These are phyloP conservation scores for Closterium sp. DNA, from an alignment of 139 green algal species.

Conservation along the genomic window DNA sequence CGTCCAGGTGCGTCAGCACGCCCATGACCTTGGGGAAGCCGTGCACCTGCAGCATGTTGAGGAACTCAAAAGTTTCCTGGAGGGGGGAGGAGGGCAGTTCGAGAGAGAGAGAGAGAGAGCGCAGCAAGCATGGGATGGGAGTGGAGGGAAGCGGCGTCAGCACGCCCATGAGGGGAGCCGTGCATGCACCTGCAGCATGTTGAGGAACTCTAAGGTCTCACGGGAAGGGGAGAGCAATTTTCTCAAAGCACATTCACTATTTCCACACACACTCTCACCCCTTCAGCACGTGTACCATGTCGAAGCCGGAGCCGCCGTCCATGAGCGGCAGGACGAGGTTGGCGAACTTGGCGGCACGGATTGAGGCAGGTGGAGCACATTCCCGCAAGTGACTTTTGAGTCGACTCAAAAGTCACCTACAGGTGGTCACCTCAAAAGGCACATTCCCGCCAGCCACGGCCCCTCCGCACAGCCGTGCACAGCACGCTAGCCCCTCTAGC, in stretches of 20 bases:
- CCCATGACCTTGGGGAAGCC: conserved; percentile 98
- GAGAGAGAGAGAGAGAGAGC: not conserved
- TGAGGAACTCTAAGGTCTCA: conserved; percentile 99
- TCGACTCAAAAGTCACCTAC: too few relatives aligned
- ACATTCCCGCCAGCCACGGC: too few relatives aligned
- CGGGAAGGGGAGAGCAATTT: not conserved
- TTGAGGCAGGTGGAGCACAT: too few relatives aligned
- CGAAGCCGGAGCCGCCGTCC: conserved; percentile 89
- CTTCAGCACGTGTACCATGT: too few relatives aligned
- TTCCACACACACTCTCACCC: too few relatives aligned
- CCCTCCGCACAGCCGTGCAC: too few relatives aligned
- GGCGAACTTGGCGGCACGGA: conserved; percentile 90
- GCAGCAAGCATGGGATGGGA: too few relatives aligned
- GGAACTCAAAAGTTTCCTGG: conserved; percentile 98
- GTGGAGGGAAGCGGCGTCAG: conserved; percentile 97
- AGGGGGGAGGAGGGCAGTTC: not conserved
- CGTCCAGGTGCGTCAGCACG: conserved; percentile 97
- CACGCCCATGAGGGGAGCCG: conserved; percentile 97
- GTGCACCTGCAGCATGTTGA: conserved; percentile 87
- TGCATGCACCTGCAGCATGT: conserved; percentile 84
- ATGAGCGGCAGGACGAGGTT: conserved; percentile 95
- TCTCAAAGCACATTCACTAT: too few relatives aligned
- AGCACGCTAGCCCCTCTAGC: too few relatives aligned
- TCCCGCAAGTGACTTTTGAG: too few relatives aligned
- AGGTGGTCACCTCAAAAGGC: too few relatives aligned